phyloP scores from a whole-genome alignment of 345 rosid species.

The Bruguiera gymnorhiza region DNA sequence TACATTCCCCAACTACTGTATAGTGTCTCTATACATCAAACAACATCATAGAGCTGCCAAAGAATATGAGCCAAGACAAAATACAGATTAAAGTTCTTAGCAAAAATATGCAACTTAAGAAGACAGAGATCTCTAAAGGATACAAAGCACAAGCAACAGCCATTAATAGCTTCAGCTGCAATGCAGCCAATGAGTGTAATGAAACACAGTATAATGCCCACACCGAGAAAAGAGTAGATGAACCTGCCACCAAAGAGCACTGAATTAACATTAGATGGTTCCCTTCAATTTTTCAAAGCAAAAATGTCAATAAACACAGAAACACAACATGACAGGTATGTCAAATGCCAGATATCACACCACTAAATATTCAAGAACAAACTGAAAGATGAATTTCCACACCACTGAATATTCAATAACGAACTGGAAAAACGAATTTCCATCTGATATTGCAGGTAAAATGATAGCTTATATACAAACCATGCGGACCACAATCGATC shows the following conservation, averaged over 20 bases:
- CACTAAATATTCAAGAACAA: background rate
- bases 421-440: no score
- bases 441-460: no score
- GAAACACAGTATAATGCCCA: constrained; percentile 71
- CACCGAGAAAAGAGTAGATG: constrained; percentile 87
- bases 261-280: constrained; percentile 7
- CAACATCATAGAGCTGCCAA: background rate
- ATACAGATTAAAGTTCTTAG: background rate
- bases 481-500: no score
- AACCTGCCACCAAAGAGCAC: constrained; percentile 62
- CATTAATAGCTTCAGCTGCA: constrained; percentile 80
- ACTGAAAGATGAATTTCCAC: background rate
- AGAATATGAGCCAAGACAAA: background rate
- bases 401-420: background rate
- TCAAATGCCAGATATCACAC: background rate
- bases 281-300: constrained; percentile 5
- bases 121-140: constrained; percentile 41
- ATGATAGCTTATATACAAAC: no score
- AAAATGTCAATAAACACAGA: no score
- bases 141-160: constrained; percentile 96
- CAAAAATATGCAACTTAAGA: constrained; percentile 2
- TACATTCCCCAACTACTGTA: no score
- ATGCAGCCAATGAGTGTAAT: constrained; percentile 75
- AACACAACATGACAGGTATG: no score
- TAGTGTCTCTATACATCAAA: no score